Evolutionary conservation across 176 grass and related monocot genomes (phyloP).

Genomic region (Paspalum notatum): DNA sequence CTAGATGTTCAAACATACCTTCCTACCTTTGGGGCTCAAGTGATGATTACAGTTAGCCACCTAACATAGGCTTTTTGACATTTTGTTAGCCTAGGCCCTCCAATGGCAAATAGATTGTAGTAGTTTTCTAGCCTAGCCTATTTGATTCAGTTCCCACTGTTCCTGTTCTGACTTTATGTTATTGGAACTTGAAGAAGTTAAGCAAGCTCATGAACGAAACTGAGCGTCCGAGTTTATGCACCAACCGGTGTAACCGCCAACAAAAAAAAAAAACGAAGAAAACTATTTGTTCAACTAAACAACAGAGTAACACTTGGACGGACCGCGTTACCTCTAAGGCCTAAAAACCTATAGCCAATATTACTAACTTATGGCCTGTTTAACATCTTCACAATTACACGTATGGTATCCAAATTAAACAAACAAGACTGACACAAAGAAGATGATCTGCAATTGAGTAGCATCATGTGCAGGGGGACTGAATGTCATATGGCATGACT

Average conservation of each 20-base stretch:
- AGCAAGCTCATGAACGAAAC: not conserved
- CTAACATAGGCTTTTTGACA: conserved; percentile 35
- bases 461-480: conserved; percentile 39
- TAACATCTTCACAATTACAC: conserved; percentile 26
- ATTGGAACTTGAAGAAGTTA: conserved; percentile 11
- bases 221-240: not conserved
- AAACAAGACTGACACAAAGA: not conserved
- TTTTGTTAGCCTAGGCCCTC: not conserved
- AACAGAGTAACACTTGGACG: conserved; percentile 2
- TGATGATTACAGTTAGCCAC: conserved; percentile 42
- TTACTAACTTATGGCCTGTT: not conserved
- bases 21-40: not conserved
- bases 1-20: conserved; percentile 24
- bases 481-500: conserved; percentile 37
- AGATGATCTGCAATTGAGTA: conserved; percentile 39
- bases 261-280: not conserved
- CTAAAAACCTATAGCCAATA: conserved; percentile 19
- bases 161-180: not conserved
- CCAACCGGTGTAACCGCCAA: too few species aligned
- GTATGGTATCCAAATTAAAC: not conserved
- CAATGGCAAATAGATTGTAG: not conserved
- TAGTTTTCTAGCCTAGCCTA: not conserved
- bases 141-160: conserved; percentile 2
- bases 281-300: not conserved
- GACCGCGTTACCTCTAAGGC: not conserved